Percentiles rank a stretch among this genome's conserved stretches.
Conservation (phyloP, 345 rosid species). For the Lepidium africanum region DNA sequence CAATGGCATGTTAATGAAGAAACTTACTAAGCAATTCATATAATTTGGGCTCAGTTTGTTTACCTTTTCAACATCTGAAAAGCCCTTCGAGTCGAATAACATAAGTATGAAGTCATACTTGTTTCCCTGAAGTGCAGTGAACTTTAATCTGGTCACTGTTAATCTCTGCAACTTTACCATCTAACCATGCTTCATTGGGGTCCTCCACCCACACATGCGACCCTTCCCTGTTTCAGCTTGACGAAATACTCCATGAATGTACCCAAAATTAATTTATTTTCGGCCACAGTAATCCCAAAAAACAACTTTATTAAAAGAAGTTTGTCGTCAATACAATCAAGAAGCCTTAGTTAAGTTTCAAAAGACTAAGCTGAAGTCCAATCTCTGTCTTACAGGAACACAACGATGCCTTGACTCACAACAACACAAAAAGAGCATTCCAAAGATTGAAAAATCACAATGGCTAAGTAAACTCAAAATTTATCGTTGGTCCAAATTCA, state of each 20-base stretch:
- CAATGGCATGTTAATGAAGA: no score
- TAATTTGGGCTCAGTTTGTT: no score
- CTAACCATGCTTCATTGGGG: slow-evolving; percentile 83
- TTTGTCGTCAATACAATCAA: background rate
- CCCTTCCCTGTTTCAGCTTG: slow-evolving; percentile 13
- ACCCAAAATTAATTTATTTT: background rate
- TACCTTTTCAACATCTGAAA: no score
- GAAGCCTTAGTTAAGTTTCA: background rate
- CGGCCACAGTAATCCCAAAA: background rate
- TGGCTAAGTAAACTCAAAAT: background rate
- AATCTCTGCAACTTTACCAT: slow-evolving; percentile 77
- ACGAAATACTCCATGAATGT: background rate
- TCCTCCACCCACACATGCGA: slow-evolving; percentile 94
- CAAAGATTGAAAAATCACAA: background rate
- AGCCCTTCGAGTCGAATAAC: no score
- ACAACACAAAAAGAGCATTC: background rate
- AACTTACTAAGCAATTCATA: no score
- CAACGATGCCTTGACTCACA: background rate
- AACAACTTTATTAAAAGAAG: background rate
- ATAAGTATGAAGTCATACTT: no score
- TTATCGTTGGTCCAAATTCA: background rate
- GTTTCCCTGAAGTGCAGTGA: slow-evolving; percentile 79
- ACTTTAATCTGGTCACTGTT: slow-evolving; percentile 73
- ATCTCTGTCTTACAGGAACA: background rate
- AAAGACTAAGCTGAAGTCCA: slow-evolving; percentile 9